Base-by-base conservation (phyloP, 495 filamentous ascomycete species). In the Articulospora tetracladia region DNA sequence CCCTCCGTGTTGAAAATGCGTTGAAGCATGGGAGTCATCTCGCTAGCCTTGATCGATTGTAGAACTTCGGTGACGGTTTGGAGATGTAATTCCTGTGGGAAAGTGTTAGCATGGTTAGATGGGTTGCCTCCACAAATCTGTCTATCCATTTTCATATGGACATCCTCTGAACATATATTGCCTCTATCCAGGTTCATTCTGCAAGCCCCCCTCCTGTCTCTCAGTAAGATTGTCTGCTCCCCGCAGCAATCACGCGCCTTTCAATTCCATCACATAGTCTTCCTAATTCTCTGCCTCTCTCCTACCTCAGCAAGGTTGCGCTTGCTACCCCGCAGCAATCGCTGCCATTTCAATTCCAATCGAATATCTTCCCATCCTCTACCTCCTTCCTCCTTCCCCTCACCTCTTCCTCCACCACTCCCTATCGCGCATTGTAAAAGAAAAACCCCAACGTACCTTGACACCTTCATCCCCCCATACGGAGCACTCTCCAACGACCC, bases 1-100 rank as follows among this genome's bases (percentile, higher is more conserved):
- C 87, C 86, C 41, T 86, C 77, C 2, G 83, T 81, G 17, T 70
- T 73, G 69, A 89, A 93, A 60, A 96, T 89, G 15, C 86, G 79
- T 70, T 84, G 83, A 53, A 97, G 74, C 68, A 97, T 84, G 1
- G 89, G 86, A 28, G 86, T 87, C 91, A 97, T 96, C 66, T 97
- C 92, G 50, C 86, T 85, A 70, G 91, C 89, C 62, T 92, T 90
- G 70, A 95, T 96, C 11, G 88, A 90, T 73, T 95, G 91, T 60
- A 97, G 77, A 39, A 95, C 91, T 73, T 96, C 92, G 32, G 87
- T 85, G 10, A 97, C 87, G 11, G 89, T 89, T 41, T 87, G 83
- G 58, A 93, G 76, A 68, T 94, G 90, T 15, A 90, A 73, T 62
- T 95, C 91, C 88, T 81, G 64, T 49, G 30, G 7, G 6, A 12